Base-by-base conservation (phyloP, 129 eudicot genomes). In the Smallanthus sonchifolius region DNA sequence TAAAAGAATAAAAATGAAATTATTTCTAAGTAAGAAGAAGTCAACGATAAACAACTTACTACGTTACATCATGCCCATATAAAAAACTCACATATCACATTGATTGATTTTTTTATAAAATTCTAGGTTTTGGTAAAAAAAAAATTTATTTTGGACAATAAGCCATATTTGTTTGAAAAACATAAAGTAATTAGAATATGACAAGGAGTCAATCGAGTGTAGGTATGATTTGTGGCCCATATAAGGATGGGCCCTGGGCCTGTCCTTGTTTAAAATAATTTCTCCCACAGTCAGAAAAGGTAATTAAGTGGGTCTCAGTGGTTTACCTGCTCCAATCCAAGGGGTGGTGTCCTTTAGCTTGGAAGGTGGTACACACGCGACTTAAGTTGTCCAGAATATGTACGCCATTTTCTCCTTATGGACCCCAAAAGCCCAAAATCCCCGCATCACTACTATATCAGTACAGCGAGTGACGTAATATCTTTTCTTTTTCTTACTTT, bases 341-440 rank as follows among this genome's bases (percentile, higher is more conserved):
- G 3, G 9, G 5, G n/a, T 48, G 63, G 75, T 70, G 75, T 51
- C 62, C 19, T 43, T 40, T 67, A 67, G 72, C 37, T 20, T 30
- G 32, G 78, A 5, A 60, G 61, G 70, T 74, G 48, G 14, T 2
- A 14, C n/a, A 1, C 78, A 74, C 78, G 78, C 78, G 62, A 55
- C 56, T 73, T 77, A 67, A 37, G 17, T 62, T 45, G 51, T 63
- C 62, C 30, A 24, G 30, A 24, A 24, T 24, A 24, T 24, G 30
- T 24, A 24, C 30, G 30, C 30, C 0, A 24, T 24, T 24, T 24
- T 38, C 47, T 30, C 63, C 8, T 40, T n/a, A 45, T 69, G 75
- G 81, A 61, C 66, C 76, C 81, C 76, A 44, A 56, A 42, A 61
- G 56, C 76, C 81, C 76, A 44, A 56, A 42, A 17, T 69, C 55